Evolutionary conservation across 2,329 filamentous ascomycete genomes (phyloP), one percentile per base, ranked within the genome.

Genomic region (Ceratocystis destructans): DNA sequence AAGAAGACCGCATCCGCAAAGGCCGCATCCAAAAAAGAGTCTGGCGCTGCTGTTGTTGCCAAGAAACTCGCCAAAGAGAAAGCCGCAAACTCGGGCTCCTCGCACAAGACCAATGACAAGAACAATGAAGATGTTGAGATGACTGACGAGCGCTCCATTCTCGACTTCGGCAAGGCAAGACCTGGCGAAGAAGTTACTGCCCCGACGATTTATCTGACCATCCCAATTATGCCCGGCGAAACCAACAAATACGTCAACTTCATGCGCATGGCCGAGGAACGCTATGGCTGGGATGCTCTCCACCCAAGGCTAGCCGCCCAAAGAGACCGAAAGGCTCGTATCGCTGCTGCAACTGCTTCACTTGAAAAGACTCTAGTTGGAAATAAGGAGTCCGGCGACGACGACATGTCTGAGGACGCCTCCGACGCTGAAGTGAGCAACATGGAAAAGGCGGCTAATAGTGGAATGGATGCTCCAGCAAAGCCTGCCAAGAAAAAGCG

Each of bases 181-280:
- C 82, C 81, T 2, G 83, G 83, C 37, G 81, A 84, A 61, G 84
- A 87, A 70, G 74, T 78, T 2, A 75, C 79, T 67, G 83, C 83
- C 2, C 91, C 86, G 50, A 96, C 85, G 3, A 96, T 99, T 69
- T 83, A 95, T 64, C 82, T 99, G 20, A 86, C 88, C 66, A 87
- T 99, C 67, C 85, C 89, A 0, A 81, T 99, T 48, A 83, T 87
- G 67, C 70, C 71, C 4, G 89, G 90, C 50, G 86, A 89, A 71
- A 87, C 84, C 45, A 96, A 96, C 74, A 90, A 93, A 70, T 93
- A 95, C 69, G 85, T 99, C 76, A 97, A 97, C 75, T 96, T 97
- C 70, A 92, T 93, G 72, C 89, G 90, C 57, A 81, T 97, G 76
- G 94, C 95, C 10, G 90, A 96, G 75, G 91, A 95, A 69, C 88